Evolutionary conservation across 1,284 basidiomycete genomes (phyloP).

Genomic region (Abortiporus biennis): DNA sequence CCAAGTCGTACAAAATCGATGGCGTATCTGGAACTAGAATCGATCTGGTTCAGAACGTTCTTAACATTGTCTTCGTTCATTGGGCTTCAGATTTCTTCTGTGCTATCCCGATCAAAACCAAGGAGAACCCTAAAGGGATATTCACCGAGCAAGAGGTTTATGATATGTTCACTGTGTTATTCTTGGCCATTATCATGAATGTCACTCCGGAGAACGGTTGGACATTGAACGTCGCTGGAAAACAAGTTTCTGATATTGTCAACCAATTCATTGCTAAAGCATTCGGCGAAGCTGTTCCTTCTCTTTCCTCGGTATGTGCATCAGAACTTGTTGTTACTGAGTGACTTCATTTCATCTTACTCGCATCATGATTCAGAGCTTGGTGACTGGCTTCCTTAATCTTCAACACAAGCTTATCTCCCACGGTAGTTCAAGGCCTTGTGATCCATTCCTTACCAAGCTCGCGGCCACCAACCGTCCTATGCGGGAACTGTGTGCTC

Average conservation of each 20-base stretch:
- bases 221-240: constrained; percentile 44
- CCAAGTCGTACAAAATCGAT: constrained; percentile 28
- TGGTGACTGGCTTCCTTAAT: constrained; percentile 1
- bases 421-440: constrained; percentile 28
- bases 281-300: constrained; percentile 22
- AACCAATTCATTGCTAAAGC: constrained; percentile 34
- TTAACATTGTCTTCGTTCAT: constrained; percentile 59
- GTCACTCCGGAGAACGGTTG: constrained; percentile 51
- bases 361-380: constrained; percentile 6
- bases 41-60: constrained; percentile 70
- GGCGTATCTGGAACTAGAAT: constrained; percentile 34
- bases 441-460: constrained; percentile 36
- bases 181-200: constrained; percentile 63
- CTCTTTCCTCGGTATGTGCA: no score
- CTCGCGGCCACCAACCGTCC: constrained; percentile 36
- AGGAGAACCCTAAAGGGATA: constrained; percentile 36
- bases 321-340: neutral
- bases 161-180: constrained; percentile 28
- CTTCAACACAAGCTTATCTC: constrained; percentile 13
- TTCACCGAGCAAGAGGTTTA: constrained; percentile 46
- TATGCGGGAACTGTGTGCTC: constrained; percentile 35
- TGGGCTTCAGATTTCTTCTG: constrained; percentile 58
- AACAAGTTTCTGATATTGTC: constrained; percentile 34
- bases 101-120: constrained; percentile 58
- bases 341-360: neutral